Percentiles rank a stretch among this genome's conserved stretches.
Evolutionary conservation across 169 alveolate genomes (phyloP).

Genomic region (Babesia ovata): DNA sequence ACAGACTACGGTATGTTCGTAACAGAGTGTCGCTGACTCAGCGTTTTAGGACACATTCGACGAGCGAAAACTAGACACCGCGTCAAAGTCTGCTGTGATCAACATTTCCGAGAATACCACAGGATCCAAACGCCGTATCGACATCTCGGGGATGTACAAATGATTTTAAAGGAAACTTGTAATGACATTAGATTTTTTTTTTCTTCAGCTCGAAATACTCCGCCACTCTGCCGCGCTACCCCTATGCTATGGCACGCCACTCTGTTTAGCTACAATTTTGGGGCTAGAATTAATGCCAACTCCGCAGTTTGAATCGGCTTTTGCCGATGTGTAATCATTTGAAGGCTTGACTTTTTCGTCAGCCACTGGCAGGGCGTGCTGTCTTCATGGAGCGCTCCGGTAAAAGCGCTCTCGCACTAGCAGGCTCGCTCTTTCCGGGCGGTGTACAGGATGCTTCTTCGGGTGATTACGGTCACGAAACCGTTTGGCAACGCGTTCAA

Average conservation of each 20-base stretch:
- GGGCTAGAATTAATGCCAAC: too few species aligned
- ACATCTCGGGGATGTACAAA: constrained; percentile 34
- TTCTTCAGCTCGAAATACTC: too few species aligned
- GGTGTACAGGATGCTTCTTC: neutral
- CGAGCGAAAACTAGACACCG: constrained; percentile 39
- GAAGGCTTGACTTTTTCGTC: too few species aligned
- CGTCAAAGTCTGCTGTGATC: constrained; percentile 21
- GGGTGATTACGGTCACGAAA: constrained; percentile 18
- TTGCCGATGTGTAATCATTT: too few species aligned
- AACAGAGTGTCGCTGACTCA: neutral
- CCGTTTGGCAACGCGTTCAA: constrained; percentile 68
- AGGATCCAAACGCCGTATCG: constrained; percentile 34
- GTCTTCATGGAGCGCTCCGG: constrained; percentile 2
- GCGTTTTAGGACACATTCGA: constrained; percentile 49
- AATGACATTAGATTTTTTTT: too few species aligned
- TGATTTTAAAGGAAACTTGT: neutral
- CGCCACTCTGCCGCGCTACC: too few species aligned
- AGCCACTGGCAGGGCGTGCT: too few species aligned
- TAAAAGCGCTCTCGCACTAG: neutral
- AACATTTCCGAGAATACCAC: constrained; percentile 15
- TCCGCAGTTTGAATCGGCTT: too few species aligned
- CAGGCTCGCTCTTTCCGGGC: neutral
- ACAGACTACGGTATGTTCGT: constrained; percentile 56
- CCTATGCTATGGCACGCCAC: too few species aligned
- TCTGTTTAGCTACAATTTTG: too few species aligned